Evolutionary conservation across 768 basidiomycete species (phyloP).

Genomic region (Cubamyces lactineus): DNA sequence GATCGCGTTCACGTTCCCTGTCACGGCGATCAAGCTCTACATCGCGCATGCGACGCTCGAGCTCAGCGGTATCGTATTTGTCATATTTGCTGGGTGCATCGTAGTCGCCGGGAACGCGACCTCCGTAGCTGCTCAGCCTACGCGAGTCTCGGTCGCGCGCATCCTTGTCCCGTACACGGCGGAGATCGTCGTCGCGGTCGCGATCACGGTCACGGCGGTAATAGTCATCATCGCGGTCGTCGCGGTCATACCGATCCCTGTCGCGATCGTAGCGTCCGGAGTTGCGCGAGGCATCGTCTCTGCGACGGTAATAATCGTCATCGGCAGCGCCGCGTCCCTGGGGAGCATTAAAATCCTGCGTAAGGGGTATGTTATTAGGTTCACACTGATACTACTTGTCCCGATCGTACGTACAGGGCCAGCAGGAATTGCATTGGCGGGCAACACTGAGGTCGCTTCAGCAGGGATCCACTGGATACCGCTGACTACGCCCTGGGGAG

Average conservation of each 20-base stretch:
- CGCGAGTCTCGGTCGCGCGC: slow-evolving; percentile 55
- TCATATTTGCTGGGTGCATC: slow-evolving; percentile 6
- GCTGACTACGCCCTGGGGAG: slow-evolving; percentile 63
- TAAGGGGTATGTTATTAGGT: background rate
- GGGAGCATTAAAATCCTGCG: slow-evolving; percentile 61
- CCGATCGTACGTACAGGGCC: slow-evolving; percentile 45
- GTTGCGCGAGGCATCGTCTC: slow-evolving; percentile 44
- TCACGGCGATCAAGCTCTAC: slow-evolving; percentile 30
- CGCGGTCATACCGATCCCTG: slow-evolving; percentile 30
- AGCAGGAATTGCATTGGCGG: slow-evolving; percentile 62
- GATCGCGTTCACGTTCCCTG: slow-evolving; percentile 22
- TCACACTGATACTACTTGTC: background rate
- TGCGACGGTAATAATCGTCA: slow-evolving; percentile 50
- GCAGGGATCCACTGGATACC: slow-evolving; percentile 71
- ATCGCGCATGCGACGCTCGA: slow-evolving; percentile 43
- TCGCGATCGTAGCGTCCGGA: slow-evolving; percentile 9
- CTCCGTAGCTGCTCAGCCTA: slow-evolving; percentile 28
- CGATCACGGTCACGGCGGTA: slow-evolving; percentile 22
- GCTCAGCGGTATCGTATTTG: slow-evolving; percentile 33
- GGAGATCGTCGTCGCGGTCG: slow-evolving; percentile 44
- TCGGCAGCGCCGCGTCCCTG: slow-evolving; percentile 44
- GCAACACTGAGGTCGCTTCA: slow-evolving; percentile 66
- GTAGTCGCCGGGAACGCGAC: slow-evolving; percentile 1
- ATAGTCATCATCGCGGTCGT: slow-evolving; percentile 43
- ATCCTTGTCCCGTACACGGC: slow-evolving; percentile 38